Evolutionary conservation across 371 early-diverging fungal genomes (phyloP).

Genomic region (Mucor circinelloides): DNA sequence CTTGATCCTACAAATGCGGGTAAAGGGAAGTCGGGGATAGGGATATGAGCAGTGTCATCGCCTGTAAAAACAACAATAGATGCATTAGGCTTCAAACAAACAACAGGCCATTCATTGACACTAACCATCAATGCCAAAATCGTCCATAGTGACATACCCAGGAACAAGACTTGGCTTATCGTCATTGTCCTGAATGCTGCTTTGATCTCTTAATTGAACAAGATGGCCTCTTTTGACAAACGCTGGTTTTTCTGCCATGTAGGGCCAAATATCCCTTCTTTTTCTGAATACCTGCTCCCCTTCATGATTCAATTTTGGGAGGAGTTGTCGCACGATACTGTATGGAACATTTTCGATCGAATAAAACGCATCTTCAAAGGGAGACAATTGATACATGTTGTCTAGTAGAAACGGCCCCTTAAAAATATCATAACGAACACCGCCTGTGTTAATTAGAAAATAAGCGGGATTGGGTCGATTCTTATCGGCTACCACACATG

Average conservation of each 20-base stretch:
- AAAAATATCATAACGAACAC: slow-evolving; percentile 54
- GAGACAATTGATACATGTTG: slow-evolving; percentile 53
- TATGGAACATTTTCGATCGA: slow-evolving; percentile 39
- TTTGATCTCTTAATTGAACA: background rate
- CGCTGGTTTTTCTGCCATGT: background rate
- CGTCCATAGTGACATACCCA: slow-evolving; percentile 55
- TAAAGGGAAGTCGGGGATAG: slow-evolving; percentile 41
- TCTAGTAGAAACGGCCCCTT: slow-evolving; percentile 55
- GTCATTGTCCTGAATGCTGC: background rate
- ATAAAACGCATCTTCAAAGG: slow-evolving; percentile 51
- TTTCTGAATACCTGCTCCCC: slow-evolving; percentile 6
- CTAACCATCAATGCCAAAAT: slow-evolving; percentile 48
- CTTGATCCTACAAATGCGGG: slow-evolving; percentile 44
- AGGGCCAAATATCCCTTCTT: slow-evolving; percentile 2
- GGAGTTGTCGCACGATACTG: background rate
- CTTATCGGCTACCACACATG: slow-evolving; percentile 35
- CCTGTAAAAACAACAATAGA: slow-evolving; percentile 2
- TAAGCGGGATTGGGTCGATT: slow-evolving; percentile 42
- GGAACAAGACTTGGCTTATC: slow-evolving; percentile 61
- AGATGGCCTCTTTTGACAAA: slow-evolving; percentile 24
- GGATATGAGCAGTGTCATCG: slow-evolving; percentile 41
- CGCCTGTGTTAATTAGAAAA: slow-evolving; percentile 52
- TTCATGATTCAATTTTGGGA: slow-evolving; percentile 33
- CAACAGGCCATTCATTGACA: background rate
- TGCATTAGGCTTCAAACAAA: background rate